Evolutionary conservation across 768 basidiomycete species (phyloP), one percentile per base, ranked within the genome.

Genomic region (Boletus pseudo-olivaceus): DNA sequence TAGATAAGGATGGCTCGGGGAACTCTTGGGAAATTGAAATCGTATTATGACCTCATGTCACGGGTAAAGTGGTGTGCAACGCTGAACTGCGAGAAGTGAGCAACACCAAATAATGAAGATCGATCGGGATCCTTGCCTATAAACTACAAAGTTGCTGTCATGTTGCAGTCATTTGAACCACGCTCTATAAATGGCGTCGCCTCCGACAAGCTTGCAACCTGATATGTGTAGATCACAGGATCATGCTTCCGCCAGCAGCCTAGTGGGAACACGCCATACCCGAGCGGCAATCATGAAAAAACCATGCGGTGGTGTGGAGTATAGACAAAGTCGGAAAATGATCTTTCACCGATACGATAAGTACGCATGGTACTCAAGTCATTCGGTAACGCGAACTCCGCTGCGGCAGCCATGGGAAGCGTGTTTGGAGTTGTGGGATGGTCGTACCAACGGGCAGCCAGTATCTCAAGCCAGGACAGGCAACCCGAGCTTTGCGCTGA

Each of bases 401-500:
- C 61, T 50, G 41, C 10, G 29, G 34, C 23, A 15, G 27, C 15
- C 41, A 27, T 59, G 10, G 44, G 47, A 47, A 29, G 26, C 19
- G n/a, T 14, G 32, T 34, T 12, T 27, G 23, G 43, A 8, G 17
- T 8, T 27, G 45, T 20, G 39, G 14, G 29, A 47, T 19, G 14
- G 29, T 39, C 40, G 20, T 37, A 43, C 40, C 47, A n/a, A 15
- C 17, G 19, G 40, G 35, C 1, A 38, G 33, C 19, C 19, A 4
- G 17, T 34, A 33, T 39, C n/a, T 55, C 43, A 59, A 41, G 6
- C 17, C 23, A 54, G 54, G 30, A 69, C 50, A 14, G 49, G 53
- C 30, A 81, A 52, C 10, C 68, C 73, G 42, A 80, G 63, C 40
- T 57, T 64, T 33, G 38, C 46, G 34, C 60, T 61, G 50, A 82